A percentile compares a stretch with the other conserved stretches of the same genome.
phyloP scores from a whole-genome alignment of 768 basidiomycete genomes.

The Boletales sp. region DNA sequence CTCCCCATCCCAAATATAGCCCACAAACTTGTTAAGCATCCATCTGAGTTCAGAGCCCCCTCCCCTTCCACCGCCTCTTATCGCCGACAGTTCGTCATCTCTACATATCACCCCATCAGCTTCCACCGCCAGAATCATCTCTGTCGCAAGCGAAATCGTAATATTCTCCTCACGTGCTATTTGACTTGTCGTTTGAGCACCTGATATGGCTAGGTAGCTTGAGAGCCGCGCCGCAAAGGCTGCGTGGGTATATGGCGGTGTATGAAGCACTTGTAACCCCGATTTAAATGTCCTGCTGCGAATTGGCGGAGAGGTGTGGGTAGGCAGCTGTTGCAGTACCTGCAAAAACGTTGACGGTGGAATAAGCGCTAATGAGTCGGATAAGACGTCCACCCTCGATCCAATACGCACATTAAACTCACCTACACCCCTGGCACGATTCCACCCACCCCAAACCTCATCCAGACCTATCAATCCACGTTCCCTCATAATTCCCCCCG shows the following conservation, averaged over 20 bases:
- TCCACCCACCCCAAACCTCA: constrained; percentile 96
- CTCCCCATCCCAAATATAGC: constrained; percentile 77
- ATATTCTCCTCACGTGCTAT: constrained; percentile 70
- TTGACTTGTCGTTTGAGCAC: constrained; percentile 59
- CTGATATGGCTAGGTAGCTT: constrained; percentile 46
- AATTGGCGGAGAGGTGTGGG: constrained; percentile 66
- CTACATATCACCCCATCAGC: constrained; percentile 64
- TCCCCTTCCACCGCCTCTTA: constrained; percentile 40
- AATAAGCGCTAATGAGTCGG: constrained; percentile 63
- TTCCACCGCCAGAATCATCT: constrained; percentile 79
- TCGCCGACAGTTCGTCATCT: constrained; percentile 54
- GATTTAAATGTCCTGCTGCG: constrained; percentile 64
- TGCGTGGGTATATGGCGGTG: constrained; percentile 65
- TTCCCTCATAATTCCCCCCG: constrained; percentile 66
- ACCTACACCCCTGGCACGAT: constrained; percentile 90
- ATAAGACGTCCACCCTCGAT: not conserved
- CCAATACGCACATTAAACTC: constrained; percentile 10
- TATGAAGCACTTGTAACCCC: constrained; percentile 79
- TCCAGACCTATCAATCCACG: constrained; percentile 84
- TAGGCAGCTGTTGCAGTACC: constrained; percentile 63
- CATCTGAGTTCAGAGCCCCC: constrained; percentile 63
- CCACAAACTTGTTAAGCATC: constrained; percentile 64
- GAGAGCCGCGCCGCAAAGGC: constrained; percentile 69
- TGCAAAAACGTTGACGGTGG: constrained; percentile 85
- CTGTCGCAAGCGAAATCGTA: constrained; percentile 66